Base-by-base conservation (phyloP, 2,329 filamentous ascomycete species). In the Mycogone perniciosa region DNA sequence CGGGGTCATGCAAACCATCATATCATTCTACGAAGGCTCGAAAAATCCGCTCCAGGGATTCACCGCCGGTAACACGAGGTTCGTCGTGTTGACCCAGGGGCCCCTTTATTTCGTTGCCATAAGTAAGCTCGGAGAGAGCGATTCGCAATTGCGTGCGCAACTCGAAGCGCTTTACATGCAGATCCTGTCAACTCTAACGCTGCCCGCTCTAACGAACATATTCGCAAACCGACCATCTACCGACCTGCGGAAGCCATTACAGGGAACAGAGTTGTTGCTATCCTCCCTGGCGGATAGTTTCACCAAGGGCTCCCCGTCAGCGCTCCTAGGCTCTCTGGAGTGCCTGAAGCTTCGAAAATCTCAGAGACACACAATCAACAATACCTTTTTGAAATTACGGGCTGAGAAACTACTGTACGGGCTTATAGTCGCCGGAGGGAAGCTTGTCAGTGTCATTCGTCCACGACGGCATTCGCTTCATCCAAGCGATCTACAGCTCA, bases 81-180 rank as follows among this genome's bases (percentile, higher is more conserved):
- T 99, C 60, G 88, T 96, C 29, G 80, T 99, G 54, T 74, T 86
- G 46, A 89, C 86, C 3, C 85, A 91, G 64, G 92, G 90, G 0
- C 89, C 91, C 8, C 76, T 99, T 38, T 95, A 97, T 64, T 84
- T 99, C 41, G 88, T 97, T 44, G 92, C 91, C 41, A 93, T 97
- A 62, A 96, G 90, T 64, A 86, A 85, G 55, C 79, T 99, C 8
- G 84, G 86, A n/a, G 93, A 99, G 68, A 96, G 89, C 65, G 92
- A 97, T 64, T 74, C 81, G 4, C 92, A 99, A 67, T 78, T 99
- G 20, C 82, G 88, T 48, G 80, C 84, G 20, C 93, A 99, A 66
- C 80, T 99, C 2, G 90, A 96, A 57, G 91, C 92, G 9, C 72
- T 99, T 35, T 99, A 99, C 67, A 97, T 96, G 88, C 93, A 99